Evolutionary conservation across 768 basidiomycete species (phyloP).

Genomic region (Thelephora aurantiotincta): DNA sequence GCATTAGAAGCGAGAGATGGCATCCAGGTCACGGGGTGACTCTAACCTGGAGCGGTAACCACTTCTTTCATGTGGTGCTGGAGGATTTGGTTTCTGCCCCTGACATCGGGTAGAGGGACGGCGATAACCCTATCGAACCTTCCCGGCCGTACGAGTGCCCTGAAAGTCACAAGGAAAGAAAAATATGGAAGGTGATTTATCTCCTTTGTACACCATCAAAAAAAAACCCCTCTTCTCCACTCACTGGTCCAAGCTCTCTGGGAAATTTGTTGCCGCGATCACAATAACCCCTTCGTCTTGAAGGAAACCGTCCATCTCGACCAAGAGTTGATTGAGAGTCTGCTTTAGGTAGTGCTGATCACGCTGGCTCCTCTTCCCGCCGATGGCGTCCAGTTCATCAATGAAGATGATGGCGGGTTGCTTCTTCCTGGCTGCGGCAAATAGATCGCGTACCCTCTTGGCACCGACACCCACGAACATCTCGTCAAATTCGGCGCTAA

Average conservation of each 20-base stretch:
- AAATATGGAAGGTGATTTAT: neutral
- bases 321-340: conserved; percentile 90
- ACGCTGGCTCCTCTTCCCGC: conserved; percentile 71
- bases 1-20: neutral
- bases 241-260: conserved; percentile 82
- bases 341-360: conserved; percentile 88
- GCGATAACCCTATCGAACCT: conserved; percentile 90
- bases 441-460: conserved; percentile 89
- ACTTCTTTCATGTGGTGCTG: conserved; percentile 84
- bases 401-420: conserved; percentile 98
- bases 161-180: conserved; percentile 15
- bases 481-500: conserved; percentile 89
- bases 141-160: conserved; percentile 90
- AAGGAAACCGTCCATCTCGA: conserved; percentile 95
- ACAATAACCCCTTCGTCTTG: conserved; percentile 91
- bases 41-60: conserved; percentile 39
- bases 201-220: neutral
- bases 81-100: conserved; percentile 87
- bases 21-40: conserved; percentile 1
- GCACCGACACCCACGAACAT: conserved; percentile 96
- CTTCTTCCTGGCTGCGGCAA: conserved; percentile 85
- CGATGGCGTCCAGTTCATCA: conserved; percentile 90
- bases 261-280: conserved; percentile 97
- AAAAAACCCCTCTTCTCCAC: conserved; percentile 15
- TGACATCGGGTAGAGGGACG: conserved; percentile 89